phyloP scores from a whole-genome alignment of 176 grass and related monocot genomes.

The Sorghum bicolor region Sorghum_bicolor_NCBIv3 NC_012870.2:70666001-70666500 shows the following conservation, averaged over 20 bases:
- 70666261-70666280: constrained; percentile 20
- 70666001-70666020: neutral
- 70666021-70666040: neutral
- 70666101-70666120: constrained; percentile 14
- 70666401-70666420: neutral
- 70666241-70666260: constrained; percentile 25
- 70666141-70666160: constrained; percentile 51
- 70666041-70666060: neutral
- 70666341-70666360: constrained; percentile 83
- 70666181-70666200: constrained; percentile 46
- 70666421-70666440: neutral
- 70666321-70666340: constrained; percentile 97
- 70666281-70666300: constrained; percentile 22
- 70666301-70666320: constrained; percentile 86
- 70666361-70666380: constrained; percentile 95
- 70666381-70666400: constrained; percentile 71
- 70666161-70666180: constrained; percentile 45
- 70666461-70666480: constrained; percentile 5
- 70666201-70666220: constrained; percentile 82
- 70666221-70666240: constrained; percentile 55
- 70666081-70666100: neutral
- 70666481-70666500: constrained; percentile 22
- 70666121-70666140: constrained; percentile 81
- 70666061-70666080: neutral
- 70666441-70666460: neutral